Evolutionary conservation across 2,329 filamentous ascomycete species (phyloP).

Genomic region (Fusarium concolor): DNA sequence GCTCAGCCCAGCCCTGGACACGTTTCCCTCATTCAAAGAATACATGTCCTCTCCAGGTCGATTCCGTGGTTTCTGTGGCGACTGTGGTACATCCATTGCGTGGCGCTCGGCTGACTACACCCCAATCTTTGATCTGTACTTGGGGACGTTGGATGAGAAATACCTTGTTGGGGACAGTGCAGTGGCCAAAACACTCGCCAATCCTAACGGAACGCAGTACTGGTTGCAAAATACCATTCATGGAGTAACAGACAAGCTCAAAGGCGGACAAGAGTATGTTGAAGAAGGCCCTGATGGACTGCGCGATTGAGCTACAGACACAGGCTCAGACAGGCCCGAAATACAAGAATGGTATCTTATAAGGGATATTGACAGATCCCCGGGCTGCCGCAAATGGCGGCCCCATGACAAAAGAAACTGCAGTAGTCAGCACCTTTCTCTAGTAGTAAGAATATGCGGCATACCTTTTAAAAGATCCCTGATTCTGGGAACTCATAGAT

Average conservation of each 20-base stretch:
- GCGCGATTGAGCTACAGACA: not conserved
- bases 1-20: constrained; percentile 1
- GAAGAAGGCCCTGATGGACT: constrained; percentile 59
- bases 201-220: constrained; percentile 27
- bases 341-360: not conserved
- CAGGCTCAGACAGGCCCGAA: not conserved
- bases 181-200: constrained; percentile 6
- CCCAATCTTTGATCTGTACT: constrained; percentile 22
- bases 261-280: constrained; percentile 18
- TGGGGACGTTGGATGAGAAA: constrained; percentile 29
- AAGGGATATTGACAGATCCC: not conserved
- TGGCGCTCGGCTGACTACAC: constrained; percentile 26
- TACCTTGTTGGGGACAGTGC: constrained; percentile 3
- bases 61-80: constrained; percentile 23
- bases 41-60: constrained; percentile 17
- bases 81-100: constrained; percentile 16
- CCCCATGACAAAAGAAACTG: no score
- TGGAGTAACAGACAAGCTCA: constrained; percentile 20
- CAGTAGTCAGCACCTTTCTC: not conserved
- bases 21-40: constrained; percentile 15
- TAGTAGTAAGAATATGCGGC: not conserved
- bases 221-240: constrained; percentile 23
- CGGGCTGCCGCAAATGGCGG: no score
- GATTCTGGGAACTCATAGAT: not conserved
- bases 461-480: not conserved